A percentile compares a stretch with the other conserved stretches of the same genome.
These are phyloP conservation scores for Trichodelitschia bisporula DNA, from an alignment of 495 filamentous ascomycete genomes.

Conservation along the genomic window DNA sequence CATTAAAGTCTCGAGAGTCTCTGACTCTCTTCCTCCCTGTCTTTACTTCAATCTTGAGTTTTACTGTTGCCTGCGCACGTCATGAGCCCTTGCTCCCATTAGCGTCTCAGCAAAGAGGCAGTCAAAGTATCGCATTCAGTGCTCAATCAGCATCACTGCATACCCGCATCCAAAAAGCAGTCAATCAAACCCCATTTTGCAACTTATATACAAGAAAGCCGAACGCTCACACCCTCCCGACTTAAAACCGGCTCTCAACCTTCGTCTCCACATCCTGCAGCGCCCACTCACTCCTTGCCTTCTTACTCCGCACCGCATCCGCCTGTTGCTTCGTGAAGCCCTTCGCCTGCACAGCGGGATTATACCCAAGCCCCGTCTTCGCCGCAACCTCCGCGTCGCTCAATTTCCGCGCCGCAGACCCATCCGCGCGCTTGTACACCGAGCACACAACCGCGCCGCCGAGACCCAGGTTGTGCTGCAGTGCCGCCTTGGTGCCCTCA, in stretches of 20 bases:
- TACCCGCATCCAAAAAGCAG: no score
- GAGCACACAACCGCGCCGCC: slow-evolving; percentile 83
- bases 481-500: slow-evolving; percentile 35
- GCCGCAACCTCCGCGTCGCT: slow-evolving; percentile 31
- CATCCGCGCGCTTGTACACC: slow-evolving; percentile 75
- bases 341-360: slow-evolving; percentile 74
- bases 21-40: no score
- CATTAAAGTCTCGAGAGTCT: no score
- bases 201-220: no score
- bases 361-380: slow-evolving; percentile 55
- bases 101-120: no score
- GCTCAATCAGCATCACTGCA: no score
- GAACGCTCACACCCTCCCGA: no score
- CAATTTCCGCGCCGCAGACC: slow-evolving; percentile 30
- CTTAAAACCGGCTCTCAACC: slow-evolving; percentile 36
- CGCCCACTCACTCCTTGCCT: slow-evolving; percentile 42
- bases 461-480: slow-evolving; percentile 89
- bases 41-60: no score
- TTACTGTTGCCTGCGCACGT: no score
- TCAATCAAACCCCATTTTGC: no score
- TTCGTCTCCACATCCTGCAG: slow-evolving; percentile 46
- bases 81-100: no score
- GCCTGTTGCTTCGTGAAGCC: slow-evolving; percentile 61
- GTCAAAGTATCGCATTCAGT: no score
- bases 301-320: slow-evolving; percentile 44